Base-by-base conservation (phyloP, 192 early-diverging fungal species). In the Helicostylum pulchrum region DNA sequence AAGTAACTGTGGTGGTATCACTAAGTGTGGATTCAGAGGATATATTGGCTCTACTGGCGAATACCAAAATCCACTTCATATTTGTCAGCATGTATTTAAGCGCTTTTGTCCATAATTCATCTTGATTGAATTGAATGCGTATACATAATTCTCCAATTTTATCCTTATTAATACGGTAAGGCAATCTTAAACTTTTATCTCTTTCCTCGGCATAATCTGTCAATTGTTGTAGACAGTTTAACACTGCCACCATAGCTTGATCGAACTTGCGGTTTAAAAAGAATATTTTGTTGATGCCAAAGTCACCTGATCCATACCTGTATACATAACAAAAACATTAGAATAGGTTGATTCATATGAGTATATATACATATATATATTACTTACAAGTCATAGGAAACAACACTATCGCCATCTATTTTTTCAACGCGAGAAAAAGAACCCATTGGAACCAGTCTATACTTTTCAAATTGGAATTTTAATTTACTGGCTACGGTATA, bases 21-120 rank as follows among this genome's bases (percentile, higher is more conserved):
- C 46, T 59, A 21, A 14, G 17, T 14, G 36, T 53, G 5, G 58
- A 34, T 5, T 70, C 68, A 17, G 7, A 45, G 14, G 61, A 60
- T 7, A 67, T 57, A 43, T 46, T 73, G 1, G 68, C 52, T 53
- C 73, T 66, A 44, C 77, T 74, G 23, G 86, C 86, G 75, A 89
- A 94, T 7, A 90, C 89, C 58, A 94, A 75, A 14, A 90, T 85
- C 91, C 91, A 96, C 61, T 94, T 94, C n/a, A 90, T 83, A 66
- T 96, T 85, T 56, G 93, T 88, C 32, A 98, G 78, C 63, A 88
- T 89, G 75, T 91, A 94, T 67, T 90, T 92, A 12, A 96, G 80
- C 10, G 94, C 96, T 53, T 81, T 82, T 12, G 96, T 96, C 96
- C 96, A 98, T 32, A 80, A 67, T 52, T 98, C 96, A 55, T 94